Evolutionary conservation across 2,329 filamentous ascomycete species (phyloP).

Genomic region (Colletotrichum tropicale): DNA sequence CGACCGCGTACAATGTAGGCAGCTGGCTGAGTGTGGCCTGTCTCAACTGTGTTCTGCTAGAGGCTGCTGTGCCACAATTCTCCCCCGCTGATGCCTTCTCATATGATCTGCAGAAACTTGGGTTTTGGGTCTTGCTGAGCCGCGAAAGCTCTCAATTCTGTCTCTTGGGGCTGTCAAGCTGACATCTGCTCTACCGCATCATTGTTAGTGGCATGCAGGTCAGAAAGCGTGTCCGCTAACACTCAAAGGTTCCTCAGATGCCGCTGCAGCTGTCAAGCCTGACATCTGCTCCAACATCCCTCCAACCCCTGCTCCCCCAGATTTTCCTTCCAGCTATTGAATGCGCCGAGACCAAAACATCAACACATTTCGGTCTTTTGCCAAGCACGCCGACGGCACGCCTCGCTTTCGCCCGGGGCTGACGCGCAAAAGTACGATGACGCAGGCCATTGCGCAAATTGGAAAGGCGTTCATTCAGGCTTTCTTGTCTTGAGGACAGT

Average conservation of each 20-base stretch:
- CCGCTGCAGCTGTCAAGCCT: background rate
- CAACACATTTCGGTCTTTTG: background rate
- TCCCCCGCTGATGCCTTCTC: background rate
- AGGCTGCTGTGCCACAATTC: background rate
- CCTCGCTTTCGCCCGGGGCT: slow-evolving; percentile 15
- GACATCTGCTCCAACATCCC: background rate
- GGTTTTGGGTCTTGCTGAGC: background rate
- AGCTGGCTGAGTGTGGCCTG: background rate
- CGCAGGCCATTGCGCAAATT: background rate
- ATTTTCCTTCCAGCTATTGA: background rate
- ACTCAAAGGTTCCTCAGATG: background rate
- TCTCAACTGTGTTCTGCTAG: background rate
- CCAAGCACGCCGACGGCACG: slow-evolving; percentile 8
- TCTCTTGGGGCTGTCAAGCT: background rate
- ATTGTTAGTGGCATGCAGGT: background rate
- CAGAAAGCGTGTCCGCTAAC: background rate
- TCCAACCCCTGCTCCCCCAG: background rate
- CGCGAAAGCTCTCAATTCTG: background rate
- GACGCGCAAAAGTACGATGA: slow-evolving; percentile 9
- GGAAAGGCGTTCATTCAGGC: background rate
- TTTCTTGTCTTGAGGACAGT: background rate
- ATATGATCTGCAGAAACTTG: background rate
- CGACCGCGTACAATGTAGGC: background rate
- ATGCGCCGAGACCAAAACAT: background rate
- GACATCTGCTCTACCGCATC: accelerated